These are phyloP conservation scores for Myxozyma sirexii DNA, from an alignment of 805 yeast genomes.

Conservation along the genomic window DNA sequence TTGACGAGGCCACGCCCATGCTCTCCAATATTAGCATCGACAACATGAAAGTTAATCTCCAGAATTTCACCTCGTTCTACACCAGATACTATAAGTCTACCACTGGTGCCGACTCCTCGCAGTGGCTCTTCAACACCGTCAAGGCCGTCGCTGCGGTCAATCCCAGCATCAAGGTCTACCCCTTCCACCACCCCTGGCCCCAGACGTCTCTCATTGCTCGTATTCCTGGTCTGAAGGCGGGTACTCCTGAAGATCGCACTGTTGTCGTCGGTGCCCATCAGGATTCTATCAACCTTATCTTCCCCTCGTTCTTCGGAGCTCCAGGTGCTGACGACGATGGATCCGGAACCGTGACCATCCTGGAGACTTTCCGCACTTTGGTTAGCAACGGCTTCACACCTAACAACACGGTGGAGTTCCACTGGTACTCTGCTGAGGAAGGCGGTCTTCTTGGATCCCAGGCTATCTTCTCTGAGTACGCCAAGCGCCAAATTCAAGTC, in stretches of 20 bases:
- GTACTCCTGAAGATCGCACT: conserved; percentile 47
- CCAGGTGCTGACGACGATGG: conserved; percentile 98
- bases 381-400: conserved; percentile 54
- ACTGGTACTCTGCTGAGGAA: conserved; percentile 95
- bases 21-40: conserved; percentile 51
- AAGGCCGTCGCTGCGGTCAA: conserved; percentile 39
- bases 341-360: conserved; percentile 76
- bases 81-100: conserved; percentile 77
- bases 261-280: conserved; percentile 88
- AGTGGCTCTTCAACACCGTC: conserved; percentile 64
- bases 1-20: conserved; percentile 48
- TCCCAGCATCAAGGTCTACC: conserved; percentile 49
- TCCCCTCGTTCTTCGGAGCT: conserved; percentile 69
- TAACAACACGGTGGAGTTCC: conserved; percentile 81
- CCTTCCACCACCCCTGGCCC: conserved; percentile 71
- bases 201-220: conserved; percentile 76
- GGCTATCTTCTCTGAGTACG: conserved; percentile 67
- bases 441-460: conserved; percentile 86
- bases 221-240: conserved; percentile 53
- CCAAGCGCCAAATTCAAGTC: conserved; percentile 53
- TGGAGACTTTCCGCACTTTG: conserved; percentile 73
- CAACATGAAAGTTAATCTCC: conserved; percentile 56
- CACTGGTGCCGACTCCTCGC: conserved; percentile 68
- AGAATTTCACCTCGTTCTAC: conserved; percentile 66
- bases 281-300: conserved; percentile 75